These are phyloP conservation scores for Pseudogymnoascus sp. DNA, from an alignment of 2,329 filamentous ascomycete genomes.

Conservation along the genomic window DNA sequence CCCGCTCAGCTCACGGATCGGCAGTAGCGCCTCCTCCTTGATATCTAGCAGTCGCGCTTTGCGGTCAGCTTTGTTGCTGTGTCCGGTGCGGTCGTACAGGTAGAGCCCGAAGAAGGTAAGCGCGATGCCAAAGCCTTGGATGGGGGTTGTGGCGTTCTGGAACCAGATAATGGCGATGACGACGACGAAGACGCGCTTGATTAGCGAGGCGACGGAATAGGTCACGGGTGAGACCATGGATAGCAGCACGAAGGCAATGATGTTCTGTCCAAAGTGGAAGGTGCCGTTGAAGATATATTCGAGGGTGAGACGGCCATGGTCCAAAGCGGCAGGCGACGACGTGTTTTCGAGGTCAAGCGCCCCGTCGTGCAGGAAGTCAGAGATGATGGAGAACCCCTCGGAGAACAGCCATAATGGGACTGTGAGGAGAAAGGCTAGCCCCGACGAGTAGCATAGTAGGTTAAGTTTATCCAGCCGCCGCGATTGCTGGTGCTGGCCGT, in stretches of 20 bases:
- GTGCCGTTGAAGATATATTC: conserved; percentile 96
- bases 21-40: conserved; percentile 27
- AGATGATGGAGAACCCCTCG: conserved; percentile 71
- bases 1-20: conserved; percentile 11
- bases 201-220: conserved; percentile 89
- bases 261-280: conserved; percentile 94
- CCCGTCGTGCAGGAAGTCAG: conserved; percentile 76
- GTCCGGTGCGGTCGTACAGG: conserved; percentile 86
- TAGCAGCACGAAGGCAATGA: conserved; percentile 84
- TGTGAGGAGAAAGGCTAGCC: conserved; percentile 81
- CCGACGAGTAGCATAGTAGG: conserved; percentile 92
- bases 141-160: conserved; percentile 71
- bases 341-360: conserved; percentile 52
- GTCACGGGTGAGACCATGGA: conserved; percentile 94
- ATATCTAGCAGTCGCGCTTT: conserved; percentile 61
- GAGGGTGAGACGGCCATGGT: conserved; percentile 64
- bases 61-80: conserved; percentile 79
- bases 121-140: conserved; percentile 77
- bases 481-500: conserved; percentile 52
- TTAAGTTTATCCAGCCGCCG: conserved; percentile 95
- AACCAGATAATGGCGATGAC: conserved; percentile 95
- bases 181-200: conserved; percentile 97
- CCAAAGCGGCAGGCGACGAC: conserved; percentile 55
- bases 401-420: conserved; percentile 88
- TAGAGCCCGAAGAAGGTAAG: conserved; percentile 91